Conservation (phyloP, 805 yeast species). For the Middelhovenomyces tepae region DNA sequence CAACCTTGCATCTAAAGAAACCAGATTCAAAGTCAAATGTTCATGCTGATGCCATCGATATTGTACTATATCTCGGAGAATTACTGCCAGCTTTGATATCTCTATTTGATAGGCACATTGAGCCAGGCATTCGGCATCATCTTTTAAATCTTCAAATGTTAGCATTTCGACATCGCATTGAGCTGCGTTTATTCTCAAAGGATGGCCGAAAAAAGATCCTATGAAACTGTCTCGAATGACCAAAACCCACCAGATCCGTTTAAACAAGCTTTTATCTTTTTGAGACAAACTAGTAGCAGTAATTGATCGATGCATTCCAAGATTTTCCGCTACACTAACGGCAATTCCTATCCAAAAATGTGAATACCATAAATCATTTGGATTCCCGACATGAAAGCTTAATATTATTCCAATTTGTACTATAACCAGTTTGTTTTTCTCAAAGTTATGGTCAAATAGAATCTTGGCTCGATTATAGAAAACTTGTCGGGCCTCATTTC, state of each 20-base stretch:
- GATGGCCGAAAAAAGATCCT: conserved; percentile 11
- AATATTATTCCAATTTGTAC: conserved; percentile 7
- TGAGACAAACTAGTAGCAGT: conserved; percentile 2
- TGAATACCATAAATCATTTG: conserved; percentile 9
- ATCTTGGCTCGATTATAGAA: conserved; percentile 10
- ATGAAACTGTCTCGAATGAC: conserved; percentile 11
- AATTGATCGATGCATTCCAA: conserved; percentile 11
- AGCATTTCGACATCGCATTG: conserved; percentile 13
- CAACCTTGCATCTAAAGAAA: conserved; percentile 3
- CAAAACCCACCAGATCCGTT: conserved; percentile 11
- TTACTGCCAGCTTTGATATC: conserved; percentile 6
- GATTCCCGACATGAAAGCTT: conserved; percentile 9
- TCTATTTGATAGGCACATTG: conserved; percentile 6
- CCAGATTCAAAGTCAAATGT: background rate
- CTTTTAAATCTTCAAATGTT: conserved; percentile 9
- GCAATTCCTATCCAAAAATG: conserved; percentile 8
- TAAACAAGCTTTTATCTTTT: conserved; percentile 6
- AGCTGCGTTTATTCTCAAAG: conserved; percentile 6
- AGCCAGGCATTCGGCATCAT: conserved; percentile 3
- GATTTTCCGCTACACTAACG: conserved; percentile 9
- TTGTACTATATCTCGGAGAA: conserved; percentile 6
- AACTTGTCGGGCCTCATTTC: conserved; percentile 7
- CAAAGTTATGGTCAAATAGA: conserved; percentile 5
- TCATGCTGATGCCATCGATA: conserved; percentile 8
- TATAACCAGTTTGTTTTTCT: conserved; percentile 7